A percentile compares a stretch with the other conserved stretches of the same genome.
phyloP scores from a whole-genome alignment of 2,329 filamentous ascomycete genomes.

The Fusarium torulosum region DNA sequence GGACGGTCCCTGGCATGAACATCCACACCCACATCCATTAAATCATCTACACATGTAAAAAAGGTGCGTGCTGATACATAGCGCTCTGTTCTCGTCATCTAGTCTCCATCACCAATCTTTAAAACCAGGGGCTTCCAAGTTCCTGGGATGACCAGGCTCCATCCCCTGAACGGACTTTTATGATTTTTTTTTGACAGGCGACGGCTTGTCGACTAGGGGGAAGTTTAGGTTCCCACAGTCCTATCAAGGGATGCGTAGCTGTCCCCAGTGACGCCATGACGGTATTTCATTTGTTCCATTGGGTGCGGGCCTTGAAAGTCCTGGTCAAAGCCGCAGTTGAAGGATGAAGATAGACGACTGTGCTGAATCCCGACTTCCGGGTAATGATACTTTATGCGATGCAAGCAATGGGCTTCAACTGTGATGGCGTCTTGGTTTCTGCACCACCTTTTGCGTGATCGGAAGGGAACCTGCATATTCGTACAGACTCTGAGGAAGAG shows the following conservation, averaged over 20 bases:
- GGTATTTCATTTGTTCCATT: slow-evolving; percentile 24
- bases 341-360: not conserved
- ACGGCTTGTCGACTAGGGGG: slow-evolving; percentile 37
- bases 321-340: not conserved
- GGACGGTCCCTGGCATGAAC: slow-evolving; percentile 16
- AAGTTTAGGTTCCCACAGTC: slow-evolving; percentile 20
- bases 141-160: slow-evolving; percentile 14
- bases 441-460: slow-evolving; percentile 29
- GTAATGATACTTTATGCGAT: slow-evolving; percentile 11
- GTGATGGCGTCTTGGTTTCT: slow-evolving; percentile 6
- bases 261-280: slow-evolving; percentile 40
- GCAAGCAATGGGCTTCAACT: slow-evolving; percentile 25
- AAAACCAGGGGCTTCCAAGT: slow-evolving; percentile 37
- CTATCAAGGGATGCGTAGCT: slow-evolving; percentile 29
- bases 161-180: slow-evolving; percentile 22
- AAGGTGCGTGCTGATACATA: slow-evolving; percentile 9
- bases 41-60: slow-evolving; percentile 8
- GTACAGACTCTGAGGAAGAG: slow-evolving; percentile 1
- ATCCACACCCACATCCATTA: not conserved
- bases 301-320: slow-evolving; percentile 1
- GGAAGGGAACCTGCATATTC: slow-evolving; percentile 28
- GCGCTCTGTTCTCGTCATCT: slow-evolving; percentile 30
- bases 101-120: slow-evolving; percentile 40
- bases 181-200: slow-evolving; percentile 44
- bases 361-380: not conserved